Conservation (phyloP, 768 basidiomycete species). For the Lactifluus echinatus region DNA sequence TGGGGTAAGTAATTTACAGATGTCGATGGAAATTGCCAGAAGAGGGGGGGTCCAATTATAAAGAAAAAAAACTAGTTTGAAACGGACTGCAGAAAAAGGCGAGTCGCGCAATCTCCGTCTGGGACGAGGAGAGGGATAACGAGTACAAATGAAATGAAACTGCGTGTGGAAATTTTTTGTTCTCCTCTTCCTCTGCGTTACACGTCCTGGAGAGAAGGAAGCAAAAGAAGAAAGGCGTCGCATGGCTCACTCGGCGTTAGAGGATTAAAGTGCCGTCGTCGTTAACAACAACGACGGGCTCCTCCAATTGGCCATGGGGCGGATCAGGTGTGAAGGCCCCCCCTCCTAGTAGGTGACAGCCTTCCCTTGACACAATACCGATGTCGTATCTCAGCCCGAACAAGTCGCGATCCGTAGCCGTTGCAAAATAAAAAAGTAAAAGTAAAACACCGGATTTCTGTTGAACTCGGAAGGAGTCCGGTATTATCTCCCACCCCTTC, state of each 20-base stretch:
- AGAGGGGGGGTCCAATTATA: background rate
- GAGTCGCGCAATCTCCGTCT: slow-evolving; percentile 13
- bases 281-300: no score
- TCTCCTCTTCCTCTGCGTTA: background rate
- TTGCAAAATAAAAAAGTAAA: background rate
- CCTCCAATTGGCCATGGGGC: no score
- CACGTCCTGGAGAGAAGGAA: background rate
- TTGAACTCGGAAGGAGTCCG: no score
- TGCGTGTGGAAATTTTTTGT: slow-evolving; percentile 8
- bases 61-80: no score
- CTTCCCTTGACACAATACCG: slow-evolving; percentile 8
- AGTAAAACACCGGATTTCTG: background rate
- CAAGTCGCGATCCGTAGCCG: slow-evolving; percentile 17
- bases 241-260: slow-evolving; percentile 10
- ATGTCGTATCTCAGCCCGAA: slow-evolving; percentile 10
- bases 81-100: background rate
- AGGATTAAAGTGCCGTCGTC: slow-evolving; percentile 5
- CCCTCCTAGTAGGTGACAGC: slow-evolving; percentile 6
- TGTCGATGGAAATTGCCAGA: slow-evolving; percentile 11
- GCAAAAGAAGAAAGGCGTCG: background rate
- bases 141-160: slow-evolving; percentile 8
- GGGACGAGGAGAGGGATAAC: no score
- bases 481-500: no score
- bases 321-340: background rate
- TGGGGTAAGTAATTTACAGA: background rate